A percentile compares a stretch with the other conserved stretches of the same genome.
Conservation (phyloP, 768 basidiomycete species). For the Chiua virens region DNA sequence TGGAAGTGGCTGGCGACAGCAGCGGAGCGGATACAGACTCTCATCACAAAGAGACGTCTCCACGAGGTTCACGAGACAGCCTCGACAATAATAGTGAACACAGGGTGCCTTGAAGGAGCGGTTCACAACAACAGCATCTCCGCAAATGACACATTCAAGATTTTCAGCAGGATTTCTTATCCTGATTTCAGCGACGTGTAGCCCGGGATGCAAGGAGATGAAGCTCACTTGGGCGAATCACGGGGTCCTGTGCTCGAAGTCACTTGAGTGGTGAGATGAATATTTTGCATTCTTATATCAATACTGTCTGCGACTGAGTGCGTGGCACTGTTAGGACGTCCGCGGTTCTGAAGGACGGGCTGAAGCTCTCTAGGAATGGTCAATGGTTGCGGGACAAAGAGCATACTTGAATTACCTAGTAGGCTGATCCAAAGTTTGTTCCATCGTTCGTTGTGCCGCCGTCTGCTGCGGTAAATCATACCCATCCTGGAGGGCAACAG, state of each 20-base stretch:
- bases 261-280: background rate
- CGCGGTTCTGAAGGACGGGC: background rate
- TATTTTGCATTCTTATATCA: background rate
- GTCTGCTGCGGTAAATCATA: constrained; percentile 11
- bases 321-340: background rate
- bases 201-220: background rate
- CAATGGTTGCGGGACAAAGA: background rate
- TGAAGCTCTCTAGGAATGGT: constrained; percentile 7
- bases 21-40: constrained; percentile 50
- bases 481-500: constrained; percentile 37
- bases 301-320: background rate
- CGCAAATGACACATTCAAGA: constrained; percentile 41
- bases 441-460: constrained; percentile 12
- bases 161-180: background rate
- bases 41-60: constrained; percentile 47
- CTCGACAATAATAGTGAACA: constrained; percentile 45
- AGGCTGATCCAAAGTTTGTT: background rate
- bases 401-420: constrained; percentile 3
- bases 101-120: constrained; percentile 43
- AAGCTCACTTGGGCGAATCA: constrained; percentile 3
- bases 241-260: background rate
- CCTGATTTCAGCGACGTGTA: background rate
- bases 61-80: constrained; percentile 44
- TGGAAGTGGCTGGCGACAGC: constrained; percentile 43
- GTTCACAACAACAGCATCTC: constrained; percentile 29